A percentile compares a stretch with the other conserved stretches of the same genome.
Conservation (phyloP, 1,284 basidiomycete genomes). For the Sanguinoderma infundibulare region DNA sequence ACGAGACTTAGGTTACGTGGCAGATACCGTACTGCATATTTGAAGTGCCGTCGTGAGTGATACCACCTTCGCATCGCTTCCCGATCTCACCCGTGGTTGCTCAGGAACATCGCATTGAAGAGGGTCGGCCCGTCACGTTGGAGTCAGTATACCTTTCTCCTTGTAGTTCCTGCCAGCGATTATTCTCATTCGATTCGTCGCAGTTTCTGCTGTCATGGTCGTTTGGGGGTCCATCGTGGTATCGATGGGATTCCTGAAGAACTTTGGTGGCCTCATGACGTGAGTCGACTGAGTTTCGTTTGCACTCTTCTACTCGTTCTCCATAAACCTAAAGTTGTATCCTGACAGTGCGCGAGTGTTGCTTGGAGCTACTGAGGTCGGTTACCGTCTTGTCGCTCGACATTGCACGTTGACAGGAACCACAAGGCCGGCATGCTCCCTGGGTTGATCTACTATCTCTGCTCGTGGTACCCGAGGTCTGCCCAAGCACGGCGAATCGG, state of each 20-base stretch:
- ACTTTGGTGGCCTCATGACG: conserved; percentile 15
- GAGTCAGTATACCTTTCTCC: conserved; percentile 12
- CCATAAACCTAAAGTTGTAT: too few relatives aligned
- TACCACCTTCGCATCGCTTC: background rate
- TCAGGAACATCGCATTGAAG: conserved; percentile 22
- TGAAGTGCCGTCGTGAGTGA: conserved; percentile 21
- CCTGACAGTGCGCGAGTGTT: conserved; percentile 6
- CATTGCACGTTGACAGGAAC: too few relatives aligned
- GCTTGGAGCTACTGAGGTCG: conserved; percentile 3
- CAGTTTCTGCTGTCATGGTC: conserved; percentile 13
- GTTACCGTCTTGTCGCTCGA: too few relatives aligned
- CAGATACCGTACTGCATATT: conserved; percentile 23
- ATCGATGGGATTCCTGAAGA: conserved; percentile 22
- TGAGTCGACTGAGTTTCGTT: background rate
- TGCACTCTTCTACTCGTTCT: background rate
- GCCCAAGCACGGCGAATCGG: conserved; percentile 29
- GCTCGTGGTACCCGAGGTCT: conserved; percentile 30
- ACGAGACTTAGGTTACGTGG: too few relatives aligned
- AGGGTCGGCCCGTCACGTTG: conserved; percentile 17
- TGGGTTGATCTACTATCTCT: conserved; percentile 56
- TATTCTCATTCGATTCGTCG: background rate
- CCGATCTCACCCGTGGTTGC: background rate
- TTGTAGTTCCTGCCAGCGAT: background rate
- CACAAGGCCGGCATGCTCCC: conserved; percentile 49
- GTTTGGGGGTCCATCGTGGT: conserved; percentile 18